Percentiles rank a stretch among this genome's conserved stretches.
phyloP scores from a whole-genome alignment of 176 grass and related monocot species.

The sorghum (Sorghum bicolor) region DNA sequence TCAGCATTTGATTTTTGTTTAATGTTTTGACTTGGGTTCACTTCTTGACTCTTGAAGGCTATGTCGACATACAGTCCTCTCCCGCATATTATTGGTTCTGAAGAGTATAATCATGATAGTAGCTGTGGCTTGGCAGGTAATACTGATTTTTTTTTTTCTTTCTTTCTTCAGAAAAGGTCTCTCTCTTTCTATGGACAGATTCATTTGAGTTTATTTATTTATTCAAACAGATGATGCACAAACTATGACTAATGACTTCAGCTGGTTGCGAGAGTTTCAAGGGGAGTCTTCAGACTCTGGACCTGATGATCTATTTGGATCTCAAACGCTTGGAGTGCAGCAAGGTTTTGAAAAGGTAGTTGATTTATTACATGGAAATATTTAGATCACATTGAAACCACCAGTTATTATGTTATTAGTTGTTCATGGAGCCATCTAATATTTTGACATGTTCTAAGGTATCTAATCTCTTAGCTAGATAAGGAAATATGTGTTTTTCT shows the following conservation, averaged over 20 bases:
- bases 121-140: constrained; percentile 71
- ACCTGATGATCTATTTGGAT: constrained; percentile 43
- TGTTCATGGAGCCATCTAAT: not conserved
- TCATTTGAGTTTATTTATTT: constrained; percentile 1
- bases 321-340: constrained; percentile 23
- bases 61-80: constrained; percentile 42
- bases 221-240: constrained; percentile 52
- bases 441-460: not conserved
- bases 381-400: not conserved
- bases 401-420: not conserved
- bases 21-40: not conserved
- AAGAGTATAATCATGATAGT: constrained; percentile 77
- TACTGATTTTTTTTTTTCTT: not conserved
- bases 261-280: constrained; percentile 49
- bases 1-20: not conserved
- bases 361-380: not conserved
- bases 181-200: not conserved
- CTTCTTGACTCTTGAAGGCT: constrained; percentile 49
- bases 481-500: not conserved
- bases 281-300: constrained; percentile 24
- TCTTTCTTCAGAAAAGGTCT: not conserved
- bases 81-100: constrained; percentile 81
- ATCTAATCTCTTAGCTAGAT: not conserved
- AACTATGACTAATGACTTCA: constrained; percentile 35
- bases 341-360: constrained; percentile 44